Percentiles rank a stretch among this genome's conserved stretches.
Evolutionary conservation across 2,329 filamentous ascomycete species (phyloP).

Genomic region (Coleophoma cylindrospora): DNA sequence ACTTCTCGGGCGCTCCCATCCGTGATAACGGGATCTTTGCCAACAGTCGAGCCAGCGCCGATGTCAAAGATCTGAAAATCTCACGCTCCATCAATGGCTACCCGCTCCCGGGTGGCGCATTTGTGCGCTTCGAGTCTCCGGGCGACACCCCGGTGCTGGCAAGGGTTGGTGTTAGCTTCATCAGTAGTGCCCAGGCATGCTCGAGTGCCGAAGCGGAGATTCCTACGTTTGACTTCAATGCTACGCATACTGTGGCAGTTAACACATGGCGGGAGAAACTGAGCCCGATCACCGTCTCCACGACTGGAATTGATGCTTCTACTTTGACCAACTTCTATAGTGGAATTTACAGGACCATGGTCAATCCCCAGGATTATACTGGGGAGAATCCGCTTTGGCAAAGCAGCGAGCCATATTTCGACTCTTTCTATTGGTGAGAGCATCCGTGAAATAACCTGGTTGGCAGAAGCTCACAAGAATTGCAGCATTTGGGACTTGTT

Average conservation of each 20-base stretch:
- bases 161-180: slow-evolving; percentile 65
- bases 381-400: slow-evolving; percentile 67
- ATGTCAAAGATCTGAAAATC: slow-evolving; percentile 41
- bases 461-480: background rate
- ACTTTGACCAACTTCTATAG: slow-evolving; percentile 63
- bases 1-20: slow-evolving; percentile 55
- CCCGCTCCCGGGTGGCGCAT: slow-evolving; percentile 55
- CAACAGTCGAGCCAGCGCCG: slow-evolving; percentile 48
- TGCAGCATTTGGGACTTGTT: slow-evolving; percentile 68
- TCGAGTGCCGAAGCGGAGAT: slow-evolving; percentile 63
- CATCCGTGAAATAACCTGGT: no score
- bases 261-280: slow-evolving; percentile 58
- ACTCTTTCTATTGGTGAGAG: slow-evolving; percentile 56
- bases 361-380: slow-evolving; percentile 69
- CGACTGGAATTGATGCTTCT: slow-evolving; percentile 43
- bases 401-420: slow-evolving; percentile 65
- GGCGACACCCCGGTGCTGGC: slow-evolving; percentile 46
- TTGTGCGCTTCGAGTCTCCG: slow-evolving; percentile 52
- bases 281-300: slow-evolving; percentile 47
- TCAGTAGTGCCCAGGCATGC: slow-evolving; percentile 62
- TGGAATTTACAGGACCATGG: slow-evolving; percentile 64
- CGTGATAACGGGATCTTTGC: slow-evolving; percentile 58
- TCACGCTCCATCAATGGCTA: slow-evolving; percentile 48
- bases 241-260: slow-evolving; percentile 45
- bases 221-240: slow-evolving; percentile 59